Evolutionary conservation across 495 filamentous ascomycete genomes (phyloP).

Genomic region (Penicillium cataractarum): DNA sequence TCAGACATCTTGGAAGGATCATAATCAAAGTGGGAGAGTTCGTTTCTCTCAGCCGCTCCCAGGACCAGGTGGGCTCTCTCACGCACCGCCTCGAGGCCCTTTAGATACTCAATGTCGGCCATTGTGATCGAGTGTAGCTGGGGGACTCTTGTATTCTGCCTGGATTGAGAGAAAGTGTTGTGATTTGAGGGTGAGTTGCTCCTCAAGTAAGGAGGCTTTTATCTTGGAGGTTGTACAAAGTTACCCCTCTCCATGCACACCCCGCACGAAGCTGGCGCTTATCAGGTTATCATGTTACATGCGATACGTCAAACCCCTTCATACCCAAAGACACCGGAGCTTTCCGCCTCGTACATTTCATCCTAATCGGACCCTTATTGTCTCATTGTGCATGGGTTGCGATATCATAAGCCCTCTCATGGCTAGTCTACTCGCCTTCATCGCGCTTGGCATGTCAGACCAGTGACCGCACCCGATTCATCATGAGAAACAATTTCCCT

Average conservation of each 20-base stretch:
- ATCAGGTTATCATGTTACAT: slow-evolving; percentile 7
- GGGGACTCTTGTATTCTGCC: neutral
- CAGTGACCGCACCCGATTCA: too few species aligned
- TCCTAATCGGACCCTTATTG: neutral
- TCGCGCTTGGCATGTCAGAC: too few species aligned
- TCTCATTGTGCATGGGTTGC: neutral
- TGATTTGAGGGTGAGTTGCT: neutral
- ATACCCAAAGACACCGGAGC: neutral
- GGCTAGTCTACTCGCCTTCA: neutral
- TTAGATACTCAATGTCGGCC: slow-evolving; percentile 35
- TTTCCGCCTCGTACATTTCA: neutral
- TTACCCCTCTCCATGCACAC: slow-evolving; percentile 3
- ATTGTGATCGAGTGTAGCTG: neutral
- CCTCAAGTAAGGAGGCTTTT: neutral
- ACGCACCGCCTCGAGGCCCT: slow-evolving; percentile 45
- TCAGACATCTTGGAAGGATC: slow-evolving; percentile 30
- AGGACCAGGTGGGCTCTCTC: slow-evolving; percentile 37
- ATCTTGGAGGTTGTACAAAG: slow-evolving; percentile 1
- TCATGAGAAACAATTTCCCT: too few species aligned
- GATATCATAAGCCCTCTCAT: neutral
- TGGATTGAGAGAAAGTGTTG: neutral
- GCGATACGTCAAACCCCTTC: neutral
- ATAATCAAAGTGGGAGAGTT: slow-evolving; percentile 42
- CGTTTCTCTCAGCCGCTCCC: slow-evolving; percentile 32
- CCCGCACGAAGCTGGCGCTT: neutral